Conservation (phyloP, 179 eudicot genomes). For the Gypsophila paniculata region DNA sequence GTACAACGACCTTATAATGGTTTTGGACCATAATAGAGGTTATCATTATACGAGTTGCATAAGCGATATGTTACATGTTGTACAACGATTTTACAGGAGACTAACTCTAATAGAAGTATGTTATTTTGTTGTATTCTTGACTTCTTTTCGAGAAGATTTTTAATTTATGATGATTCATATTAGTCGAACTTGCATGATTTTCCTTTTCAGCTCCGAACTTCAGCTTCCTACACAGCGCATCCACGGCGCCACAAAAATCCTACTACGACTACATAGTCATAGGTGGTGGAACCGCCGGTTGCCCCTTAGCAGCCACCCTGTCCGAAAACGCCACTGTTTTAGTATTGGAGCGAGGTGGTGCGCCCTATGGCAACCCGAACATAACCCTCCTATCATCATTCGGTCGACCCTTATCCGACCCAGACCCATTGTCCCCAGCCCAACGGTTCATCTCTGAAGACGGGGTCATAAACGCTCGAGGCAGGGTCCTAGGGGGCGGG, state of each 20-base stretch:
- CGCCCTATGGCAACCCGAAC: slow-evolving; percentile 40
- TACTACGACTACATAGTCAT: slow-evolving; percentile 53
- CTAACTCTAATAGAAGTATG: too few relatives aligned
- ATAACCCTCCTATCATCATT: slow-evolving; percentile 40
- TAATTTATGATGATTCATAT: too few relatives aligned
- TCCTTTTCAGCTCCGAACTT: slow-evolving; percentile 29
- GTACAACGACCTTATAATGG: too few relatives aligned
- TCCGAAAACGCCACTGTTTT: slow-evolving; percentile 39
- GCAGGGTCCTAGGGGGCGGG: slow-evolving; percentile 39
- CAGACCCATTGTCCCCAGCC: slow-evolving; percentile 34
- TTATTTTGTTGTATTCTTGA: too few relatives aligned
- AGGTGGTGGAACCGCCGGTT: slow-evolving; percentile 57
- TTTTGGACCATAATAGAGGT: too few relatives aligned
- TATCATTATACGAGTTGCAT: too few relatives aligned
- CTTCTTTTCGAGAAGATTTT: too few relatives aligned
- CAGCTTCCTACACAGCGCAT: slow-evolving; percentile 35
- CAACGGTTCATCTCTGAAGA: slow-evolving; percentile 48
- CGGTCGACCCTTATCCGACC: slow-evolving; percentile 39
- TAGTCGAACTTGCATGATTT: too few relatives aligned
- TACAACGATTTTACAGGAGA: too few relatives aligned
- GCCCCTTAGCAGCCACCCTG: slow-evolving; percentile 53
- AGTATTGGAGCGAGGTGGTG: slow-evolving; percentile 47
- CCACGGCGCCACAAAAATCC: slow-evolving; percentile 26
- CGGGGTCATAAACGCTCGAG: slow-evolving; percentile 45
- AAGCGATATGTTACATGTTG: too few relatives aligned